Evolutionary conservation across 768 basidiomycete genomes (phyloP).

Genomic region (Artomyces pyxidatus): DNA sequence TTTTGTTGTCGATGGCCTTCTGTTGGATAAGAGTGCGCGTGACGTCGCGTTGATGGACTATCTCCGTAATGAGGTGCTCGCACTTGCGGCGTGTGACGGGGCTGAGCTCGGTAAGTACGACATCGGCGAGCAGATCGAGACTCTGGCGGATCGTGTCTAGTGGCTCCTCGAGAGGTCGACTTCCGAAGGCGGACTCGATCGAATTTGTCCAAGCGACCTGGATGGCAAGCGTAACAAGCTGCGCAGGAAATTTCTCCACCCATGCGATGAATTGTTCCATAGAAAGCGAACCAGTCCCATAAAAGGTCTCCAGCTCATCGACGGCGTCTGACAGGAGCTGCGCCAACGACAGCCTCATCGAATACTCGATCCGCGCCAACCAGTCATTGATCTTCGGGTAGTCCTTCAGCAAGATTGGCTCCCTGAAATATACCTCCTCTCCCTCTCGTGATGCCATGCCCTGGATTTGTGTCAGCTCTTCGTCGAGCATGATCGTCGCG

Average conservation of each 20-base stretch:
- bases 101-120: slow-evolving; percentile 83
- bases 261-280: slow-evolving; percentile 72
- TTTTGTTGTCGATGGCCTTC: slow-evolving; percentile 51
- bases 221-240: slow-evolving; percentile 90
- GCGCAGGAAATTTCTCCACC: slow-evolving; percentile 93
- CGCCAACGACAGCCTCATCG: slow-evolving; percentile 89
- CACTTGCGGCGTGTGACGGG: slow-evolving; percentile 95
- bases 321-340: slow-evolving; percentile 75
- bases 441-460: slow-evolving; percentile 96
- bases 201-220: slow-evolving; percentile 92
- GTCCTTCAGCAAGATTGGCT: slow-evolving; percentile 82
- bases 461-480: slow-evolving; percentile 79
- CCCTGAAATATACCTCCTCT: slow-evolving; percentile 81
- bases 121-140: slow-evolving; percentile 92
- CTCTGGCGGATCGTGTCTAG: slow-evolving; percentile 73
- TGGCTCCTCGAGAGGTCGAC: slow-evolving; percentile 49
- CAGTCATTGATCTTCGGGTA: slow-evolving; percentile 99
- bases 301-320: slow-evolving; percentile 72
- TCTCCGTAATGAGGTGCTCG: slow-evolving; percentile 97
- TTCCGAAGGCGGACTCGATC: slow-evolving; percentile 66
- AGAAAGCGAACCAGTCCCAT: slow-evolving; percentile 56
- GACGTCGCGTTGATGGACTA: slow-evolving; percentile 97
- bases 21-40: slow-evolving; percentile 70
- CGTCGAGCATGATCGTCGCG: slow-evolving; percentile 80
- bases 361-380: slow-evolving; percentile 84